Percentiles rank a stretch among this genome's conserved stretches.
phyloP scores from a whole-genome alignment of 208 protist genomes.

The Strigomonas galati region DNA sequence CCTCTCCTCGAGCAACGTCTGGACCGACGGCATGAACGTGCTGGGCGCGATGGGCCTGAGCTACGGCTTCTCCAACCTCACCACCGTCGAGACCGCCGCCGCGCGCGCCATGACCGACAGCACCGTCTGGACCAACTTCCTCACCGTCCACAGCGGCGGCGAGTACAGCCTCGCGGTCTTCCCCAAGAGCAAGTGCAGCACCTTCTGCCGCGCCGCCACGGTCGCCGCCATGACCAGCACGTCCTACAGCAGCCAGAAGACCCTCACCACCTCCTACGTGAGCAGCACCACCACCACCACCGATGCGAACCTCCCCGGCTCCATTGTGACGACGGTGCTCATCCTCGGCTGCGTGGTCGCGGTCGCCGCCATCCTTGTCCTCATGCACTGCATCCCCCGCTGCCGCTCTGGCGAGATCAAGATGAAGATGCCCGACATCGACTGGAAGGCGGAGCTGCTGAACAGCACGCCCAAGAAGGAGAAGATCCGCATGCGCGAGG shows the following conservation, averaged over 20 bases:
- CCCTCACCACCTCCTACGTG: slow-evolving; percentile 4
- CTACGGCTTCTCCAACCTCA: slow-evolving; percentile 23
- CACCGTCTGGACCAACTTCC: slow-evolving; percentile 38
- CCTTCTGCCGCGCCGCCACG: slow-evolving; percentile 45
- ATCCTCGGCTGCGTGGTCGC: slow-evolving; percentile 33
- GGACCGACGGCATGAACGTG: slow-evolving; percentile 32
- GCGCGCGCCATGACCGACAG: slow-evolving; percentile 25
- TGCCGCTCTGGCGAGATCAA: slow-evolving; percentile 33
- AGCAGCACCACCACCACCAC: slow-evolving; percentile 3
- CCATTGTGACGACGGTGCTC: slow-evolving; percentile 37
- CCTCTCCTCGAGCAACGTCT: slow-evolving; percentile 26
- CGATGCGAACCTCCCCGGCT: slow-evolving; percentile 11
- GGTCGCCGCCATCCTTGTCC: slow-evolving; percentile 16
- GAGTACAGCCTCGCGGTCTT: slow-evolving; percentile 26
- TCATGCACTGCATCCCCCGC: slow-evolving; percentile 27
- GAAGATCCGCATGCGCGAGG: slow-evolving; percentile 21
- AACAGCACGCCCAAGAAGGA: slow-evolving; percentile 36
- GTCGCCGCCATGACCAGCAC: slow-evolving; percentile 53
- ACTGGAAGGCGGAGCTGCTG: slow-evolving; percentile 46
- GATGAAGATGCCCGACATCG: slow-evolving; percentile 40
- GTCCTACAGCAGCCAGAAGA: slow-evolving; percentile 27
- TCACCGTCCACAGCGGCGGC: slow-evolving; percentile 43
- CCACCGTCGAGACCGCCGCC: slow-evolving; percentile 18
- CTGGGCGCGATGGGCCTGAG: slow-evolving; percentile 25
- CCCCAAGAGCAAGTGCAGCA: slow-evolving; percentile 25